Conservation (phyloP, 306 rosid species). For the Acacia acuminata region DNA sequence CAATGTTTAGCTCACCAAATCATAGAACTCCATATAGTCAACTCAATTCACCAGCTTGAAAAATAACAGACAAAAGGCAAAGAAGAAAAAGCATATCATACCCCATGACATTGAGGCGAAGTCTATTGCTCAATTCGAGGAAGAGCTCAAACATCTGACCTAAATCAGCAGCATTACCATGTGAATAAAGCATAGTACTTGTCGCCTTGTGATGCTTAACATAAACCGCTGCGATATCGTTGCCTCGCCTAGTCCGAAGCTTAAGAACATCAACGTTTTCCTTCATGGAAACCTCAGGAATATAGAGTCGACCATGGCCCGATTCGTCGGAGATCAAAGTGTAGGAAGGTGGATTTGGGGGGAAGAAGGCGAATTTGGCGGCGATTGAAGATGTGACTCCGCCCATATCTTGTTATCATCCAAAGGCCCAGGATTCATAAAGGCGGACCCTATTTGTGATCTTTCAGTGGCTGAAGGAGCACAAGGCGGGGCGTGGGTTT, state of each 20-base stretch:
- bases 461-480: neutral
- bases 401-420: constrained; percentile 1
- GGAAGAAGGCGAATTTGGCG: constrained; percentile 25
- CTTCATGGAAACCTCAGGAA: constrained; percentile 1
- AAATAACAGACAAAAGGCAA: neutral
- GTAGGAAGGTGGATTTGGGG: constrained; percentile 26
- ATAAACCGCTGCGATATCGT: constrained; percentile 3
- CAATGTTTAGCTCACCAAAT: neutral
- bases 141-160: constrained; percentile 31
- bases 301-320: neutral
- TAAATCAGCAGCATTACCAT: constrained; percentile 26
- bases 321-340: neutral
- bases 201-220: constrained; percentile 12
- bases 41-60: neutral
- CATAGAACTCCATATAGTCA: neutral
- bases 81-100: neutral
- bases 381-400: constrained; percentile 28
- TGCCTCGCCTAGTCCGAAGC: constrained; percentile 23
- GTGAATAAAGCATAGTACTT: neutral
- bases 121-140: constrained; percentile 6
- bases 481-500: neutral
- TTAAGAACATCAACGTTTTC: constrained; percentile 26
- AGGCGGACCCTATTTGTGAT: neutral
- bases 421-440: constrained; percentile 11
- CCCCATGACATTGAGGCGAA: constrained; percentile 27